Evolutionary conservation across 352 stramenopile species (phyloP), one percentile per base, ranked within the genome.

Genomic region (Chrysophaeum taylorii): DNA sequence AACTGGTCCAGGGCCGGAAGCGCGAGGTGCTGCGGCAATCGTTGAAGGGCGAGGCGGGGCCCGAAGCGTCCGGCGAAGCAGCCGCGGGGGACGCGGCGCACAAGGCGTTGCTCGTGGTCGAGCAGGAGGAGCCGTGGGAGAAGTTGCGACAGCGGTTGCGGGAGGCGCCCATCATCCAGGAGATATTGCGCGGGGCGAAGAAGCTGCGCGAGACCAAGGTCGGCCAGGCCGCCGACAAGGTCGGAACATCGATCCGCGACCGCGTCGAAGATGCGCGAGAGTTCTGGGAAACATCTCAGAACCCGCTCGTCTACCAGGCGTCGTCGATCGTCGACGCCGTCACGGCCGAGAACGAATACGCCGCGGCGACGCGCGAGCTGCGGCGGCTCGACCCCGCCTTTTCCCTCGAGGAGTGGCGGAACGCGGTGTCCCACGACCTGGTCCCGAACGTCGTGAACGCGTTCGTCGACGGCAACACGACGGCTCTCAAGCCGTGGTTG

Each of bases 261-360:
- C 68, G 86, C 12, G 50, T 61, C 27, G 83, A 89, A 71, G 83
- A 89, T 72, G 83, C 83, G 15, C 69, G 70, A 35, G 94, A 98
- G 81, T 89, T 94, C 69, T 98, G 93, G 93, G 94, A 98, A 77
- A 98, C 94, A 48, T 97, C 89, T 76, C 94, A 98, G 81, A 98
- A 98, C 85, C 94, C 94, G 67, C 93, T 92, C 87, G 89, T 98
- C 2, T 98, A 98, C 76, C 89, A 92, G 64, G 77, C 96, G 57
- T 97, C 92, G 25, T 97, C 89, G 12, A 93, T 97, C n/a, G 98
- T 97, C 75, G 94, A 98, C 64, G 95, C 92, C 31, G 78, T 98
- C 54, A 98, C 96, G 27, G 92, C 91, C 1, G 94, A 98, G 82
- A 97, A 92, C 0, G 89, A 96, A 0, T 94, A 95, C 83, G 92